These are phyloP conservation scores for Rhododendron simsii DNA, from an alignment of 148 eudicot species.

Conservation along the genomic window DNA sequence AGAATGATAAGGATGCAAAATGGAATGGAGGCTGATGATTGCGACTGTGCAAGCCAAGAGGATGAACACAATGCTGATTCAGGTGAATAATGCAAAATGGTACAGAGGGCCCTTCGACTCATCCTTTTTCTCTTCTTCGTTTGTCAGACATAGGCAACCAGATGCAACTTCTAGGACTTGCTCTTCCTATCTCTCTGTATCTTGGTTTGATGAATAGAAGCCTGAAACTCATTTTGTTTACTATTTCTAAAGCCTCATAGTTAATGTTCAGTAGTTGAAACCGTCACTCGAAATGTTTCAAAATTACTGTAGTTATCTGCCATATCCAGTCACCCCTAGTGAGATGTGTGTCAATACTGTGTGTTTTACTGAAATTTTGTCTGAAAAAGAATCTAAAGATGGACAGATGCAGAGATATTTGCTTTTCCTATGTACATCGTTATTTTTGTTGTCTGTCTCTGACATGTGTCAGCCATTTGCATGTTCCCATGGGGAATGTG, in stretches of 20 bases:
- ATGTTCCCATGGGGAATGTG: not conserved
- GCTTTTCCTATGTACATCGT: not conserved
- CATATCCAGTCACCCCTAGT: not conserved
- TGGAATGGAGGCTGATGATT: constrained; percentile 27
- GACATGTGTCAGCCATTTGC: not conserved
- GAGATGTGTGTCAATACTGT: not conserved
- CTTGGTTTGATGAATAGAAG: not conserved
- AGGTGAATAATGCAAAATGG: constrained; percentile 30
- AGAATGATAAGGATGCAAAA: constrained; percentile 65
- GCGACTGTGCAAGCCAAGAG: constrained; percentile 28
- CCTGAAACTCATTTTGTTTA: not conserved
- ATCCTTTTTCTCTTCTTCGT: not conserved
- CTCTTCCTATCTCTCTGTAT: not conserved
- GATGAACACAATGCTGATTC: constrained; percentile 37
- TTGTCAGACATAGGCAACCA: not conserved
- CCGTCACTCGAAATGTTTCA: not conserved
- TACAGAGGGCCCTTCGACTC: not conserved
- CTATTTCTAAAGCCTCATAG: not conserved
- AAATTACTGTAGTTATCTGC: not conserved
- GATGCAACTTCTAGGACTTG: not conserved
- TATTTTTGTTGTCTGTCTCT: not conserved
- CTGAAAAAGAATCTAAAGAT: not conserved
- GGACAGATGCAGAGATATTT: not conserved
- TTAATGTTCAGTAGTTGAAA: not conserved
- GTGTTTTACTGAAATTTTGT: not conserved